These are phyloP conservation scores for Rosa lucieae DNA, from an alignment of 306 rosid species.

Conservation along the genomic window DNA sequence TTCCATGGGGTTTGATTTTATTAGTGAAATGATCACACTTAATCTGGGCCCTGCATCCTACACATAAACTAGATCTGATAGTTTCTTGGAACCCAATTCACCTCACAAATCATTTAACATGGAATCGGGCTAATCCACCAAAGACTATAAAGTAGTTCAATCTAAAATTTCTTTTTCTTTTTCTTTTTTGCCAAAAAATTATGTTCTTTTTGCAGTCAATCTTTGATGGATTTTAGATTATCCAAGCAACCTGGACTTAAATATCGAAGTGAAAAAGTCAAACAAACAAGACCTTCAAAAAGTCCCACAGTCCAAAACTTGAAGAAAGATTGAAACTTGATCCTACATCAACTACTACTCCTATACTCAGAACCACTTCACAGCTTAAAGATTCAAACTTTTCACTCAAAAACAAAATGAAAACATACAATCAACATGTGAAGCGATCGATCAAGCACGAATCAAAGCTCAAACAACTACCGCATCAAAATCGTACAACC, in stretches of 20 bases:
- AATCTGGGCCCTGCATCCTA: not conserved
- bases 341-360: not conserved
- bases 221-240: not conserved
- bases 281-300: not conserved
- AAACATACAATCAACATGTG: not conserved
- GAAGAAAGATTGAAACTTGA: not conserved
- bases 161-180: not conserved
- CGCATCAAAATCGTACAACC: not conserved
- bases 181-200: not conserved
- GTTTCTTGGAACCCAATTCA: not conserved
- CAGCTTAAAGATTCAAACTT: constrained; percentile 6
- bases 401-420: not conserved
- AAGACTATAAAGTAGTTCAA: not conserved
- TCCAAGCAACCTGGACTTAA: not conserved
- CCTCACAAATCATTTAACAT: not conserved
- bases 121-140: not conserved
- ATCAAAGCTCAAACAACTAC: not conserved
- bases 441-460: not conserved
- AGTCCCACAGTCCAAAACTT: not conserved
- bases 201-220: not conserved
- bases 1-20: not conserved
- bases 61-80: not conserved
- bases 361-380: not conserved
- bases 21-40: not conserved
- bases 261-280: not conserved